Evolutionary conservation across 495 filamentous ascomycete genomes (phyloP), one percentile per base, ranked within the genome.

Genomic region (Clavariopsis aquatica): DNA sequence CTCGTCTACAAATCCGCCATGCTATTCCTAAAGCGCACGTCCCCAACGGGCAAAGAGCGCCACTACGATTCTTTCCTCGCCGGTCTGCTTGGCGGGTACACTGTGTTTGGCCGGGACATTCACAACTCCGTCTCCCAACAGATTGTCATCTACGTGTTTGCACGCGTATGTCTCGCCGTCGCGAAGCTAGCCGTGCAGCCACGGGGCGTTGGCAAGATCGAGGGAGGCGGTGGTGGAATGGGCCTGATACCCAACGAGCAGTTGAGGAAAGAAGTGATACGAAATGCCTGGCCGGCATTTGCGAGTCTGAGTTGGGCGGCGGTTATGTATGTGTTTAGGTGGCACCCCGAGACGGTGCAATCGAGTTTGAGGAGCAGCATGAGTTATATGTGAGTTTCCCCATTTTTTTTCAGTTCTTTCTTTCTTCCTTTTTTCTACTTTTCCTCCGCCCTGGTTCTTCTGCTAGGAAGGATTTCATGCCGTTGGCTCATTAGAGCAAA

Each of bases 101-200:
- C 87, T 52, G 91, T 98, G 34, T 99, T 99, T 74, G 94, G 93
- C 47, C 84, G 89, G 49, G 88, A 88, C 64, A 84, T 83, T 71
- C 87, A 88, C 69, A 87, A 86, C 54, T 87, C 83, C 70, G 88
- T 99, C 54, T 96, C 89, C 77, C 90, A 97, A 80, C 94, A 99
- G 83, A 98, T 99, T 75, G 92, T 96, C 70, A 89, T 97, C 68
- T 99, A 98, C 78, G 88, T 99, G 56, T 98, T 98, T 73, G 94
- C 93, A 31, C 87, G 94, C 53, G 94, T 96, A 17, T 80, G 87
- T 62, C 85, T 99, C 36, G 89, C 89, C 5, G 72, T 92, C 41
- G 95, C 91, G 46, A 92, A 92, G 72, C 78, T 98, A 61, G 82
- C 88, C 52, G 83, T 96, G 38, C 83, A 89, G 75, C 88, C 89